Conservation (phyloP, 306 rosid genomes). For the Castanopsis chinensis region DNA sequence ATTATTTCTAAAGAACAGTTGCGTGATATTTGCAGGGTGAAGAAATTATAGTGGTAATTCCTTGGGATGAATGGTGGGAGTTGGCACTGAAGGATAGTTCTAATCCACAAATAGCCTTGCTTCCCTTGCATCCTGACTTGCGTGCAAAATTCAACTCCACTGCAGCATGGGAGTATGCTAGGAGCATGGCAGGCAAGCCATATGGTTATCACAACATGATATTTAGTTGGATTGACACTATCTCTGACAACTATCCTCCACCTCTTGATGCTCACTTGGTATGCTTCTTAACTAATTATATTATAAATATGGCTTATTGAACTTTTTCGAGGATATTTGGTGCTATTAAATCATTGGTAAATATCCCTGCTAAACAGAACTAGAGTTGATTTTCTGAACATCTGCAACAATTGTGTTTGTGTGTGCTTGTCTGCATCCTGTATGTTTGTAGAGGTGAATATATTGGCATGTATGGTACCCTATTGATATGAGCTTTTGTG, state of each 20-base stretch:
- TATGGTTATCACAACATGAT: conserved; percentile 99
- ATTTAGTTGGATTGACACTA: conserved; percentile 98
- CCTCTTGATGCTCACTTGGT: conserved; percentile 99
- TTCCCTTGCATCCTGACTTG: conserved; percentile 81
- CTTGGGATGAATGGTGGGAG: conserved; percentile 99
- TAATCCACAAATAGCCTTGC: conserved; percentile 93
- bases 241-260: conserved; percentile 95
- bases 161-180: conserved; percentile 96
- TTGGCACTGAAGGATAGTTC: conserved; percentile 76
- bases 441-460: background rate
- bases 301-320: conserved; percentile 19
- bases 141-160: conserved; percentile 76
- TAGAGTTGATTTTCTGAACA: background rate
- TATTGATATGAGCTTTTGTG: background rate
- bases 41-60: conserved; percentile 84
- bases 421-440: background rate
- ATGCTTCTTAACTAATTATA: conserved; percentile 9
- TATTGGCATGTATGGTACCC: background rate
- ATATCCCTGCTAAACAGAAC: background rate
- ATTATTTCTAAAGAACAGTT: background rate
- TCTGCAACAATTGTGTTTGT: background rate
- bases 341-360: background rate
- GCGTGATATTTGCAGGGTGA: conserved; percentile 63
- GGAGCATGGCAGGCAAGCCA: conserved; percentile 96
- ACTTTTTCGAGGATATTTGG: conserved; percentile 3